Evolutionary conservation across 164 flowering plant genomes (phyloP).

Genomic region (Macadamia integrifolia): DNA sequence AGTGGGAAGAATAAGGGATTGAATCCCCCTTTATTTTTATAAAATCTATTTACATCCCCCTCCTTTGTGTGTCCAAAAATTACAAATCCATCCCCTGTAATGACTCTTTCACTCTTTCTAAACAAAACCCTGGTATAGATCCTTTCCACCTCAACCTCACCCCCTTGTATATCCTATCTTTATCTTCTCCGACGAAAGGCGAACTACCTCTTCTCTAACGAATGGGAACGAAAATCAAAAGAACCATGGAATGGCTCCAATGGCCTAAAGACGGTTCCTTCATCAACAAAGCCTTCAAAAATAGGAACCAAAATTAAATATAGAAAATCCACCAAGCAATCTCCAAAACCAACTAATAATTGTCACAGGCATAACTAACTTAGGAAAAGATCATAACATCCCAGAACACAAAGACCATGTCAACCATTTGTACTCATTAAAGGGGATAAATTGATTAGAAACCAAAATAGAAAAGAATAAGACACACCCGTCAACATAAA

Average conservation of each 20-base stretch:
- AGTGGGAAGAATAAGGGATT: too few species aligned
- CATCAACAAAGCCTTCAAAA: not conserved
- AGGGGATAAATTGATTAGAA: not conserved
- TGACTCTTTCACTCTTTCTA: too few species aligned
- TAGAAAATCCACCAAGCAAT: not conserved
- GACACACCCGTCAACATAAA: slow-evolving; percentile 85
- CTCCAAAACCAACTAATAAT: not conserved
- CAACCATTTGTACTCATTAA: not conserved
- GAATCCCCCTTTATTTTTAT: too few species aligned
- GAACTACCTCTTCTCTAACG: too few species aligned
- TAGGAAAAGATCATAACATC: not conserved
- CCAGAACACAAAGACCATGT: not conserved
- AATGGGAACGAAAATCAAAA: too few species aligned
- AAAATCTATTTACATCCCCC: too few species aligned
- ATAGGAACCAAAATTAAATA: not conserved
- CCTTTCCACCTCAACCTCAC: too few species aligned
- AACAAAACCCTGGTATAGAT: too few species aligned
- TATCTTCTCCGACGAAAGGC: too few species aligned
- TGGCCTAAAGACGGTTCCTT: not conserved
- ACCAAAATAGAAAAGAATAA: not conserved
- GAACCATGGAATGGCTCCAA: not conserved
- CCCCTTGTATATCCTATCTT: too few species aligned
- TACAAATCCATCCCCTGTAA: too few species aligned
- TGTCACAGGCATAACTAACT: not conserved
- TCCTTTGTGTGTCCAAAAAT: too few species aligned